phyloP scores from a whole-genome alignment of 2,329 filamentous ascomycete species.

The Tothia fuscella region DNA sequence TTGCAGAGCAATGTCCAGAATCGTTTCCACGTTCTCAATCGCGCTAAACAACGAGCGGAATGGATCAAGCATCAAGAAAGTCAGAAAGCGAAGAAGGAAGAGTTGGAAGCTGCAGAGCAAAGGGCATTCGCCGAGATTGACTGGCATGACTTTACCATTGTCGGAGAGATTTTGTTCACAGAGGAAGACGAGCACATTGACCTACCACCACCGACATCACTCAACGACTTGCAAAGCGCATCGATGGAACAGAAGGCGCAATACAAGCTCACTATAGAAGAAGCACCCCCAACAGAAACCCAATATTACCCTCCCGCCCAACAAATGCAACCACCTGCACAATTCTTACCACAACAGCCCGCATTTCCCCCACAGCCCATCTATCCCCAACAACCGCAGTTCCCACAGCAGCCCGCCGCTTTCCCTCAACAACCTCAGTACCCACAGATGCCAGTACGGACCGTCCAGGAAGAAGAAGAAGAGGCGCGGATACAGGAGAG shows the following conservation, averaged over 20 bases:
- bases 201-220: conserved; percentile 76
- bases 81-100: conserved; percentile 80
- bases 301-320: conserved; percentile 26
- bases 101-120: conserved; percentile 72
- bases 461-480: conserved; percentile 25
- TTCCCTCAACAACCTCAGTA: conserved; percentile 16
- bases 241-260: conserved; percentile 91
- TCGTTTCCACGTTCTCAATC: conserved; percentile 66
- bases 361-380: conserved; percentile 20
- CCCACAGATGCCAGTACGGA: conserved; percentile 6
- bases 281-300: conserved; percentile 66
- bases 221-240: conserved; percentile 85
- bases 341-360: conserved; percentile 11
- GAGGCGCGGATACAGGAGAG: conserved; percentile 26
- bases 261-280: conserved; percentile 83
- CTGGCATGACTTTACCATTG: conserved; percentile 95
- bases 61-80: conserved; percentile 75
- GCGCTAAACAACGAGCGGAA: conserved; percentile 75
- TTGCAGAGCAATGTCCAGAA: conserved; percentile 65
- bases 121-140: conserved; percentile 75
- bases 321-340: conserved; percentile 19
- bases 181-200: conserved; percentile 78
- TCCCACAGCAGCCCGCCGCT: conserved; percentile 20
- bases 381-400: conserved; percentile 16
- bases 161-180: conserved; percentile 87